phyloP scores from a whole-genome alignment of 345 rosid species.

The Anastatica hierochuntica region DNA sequence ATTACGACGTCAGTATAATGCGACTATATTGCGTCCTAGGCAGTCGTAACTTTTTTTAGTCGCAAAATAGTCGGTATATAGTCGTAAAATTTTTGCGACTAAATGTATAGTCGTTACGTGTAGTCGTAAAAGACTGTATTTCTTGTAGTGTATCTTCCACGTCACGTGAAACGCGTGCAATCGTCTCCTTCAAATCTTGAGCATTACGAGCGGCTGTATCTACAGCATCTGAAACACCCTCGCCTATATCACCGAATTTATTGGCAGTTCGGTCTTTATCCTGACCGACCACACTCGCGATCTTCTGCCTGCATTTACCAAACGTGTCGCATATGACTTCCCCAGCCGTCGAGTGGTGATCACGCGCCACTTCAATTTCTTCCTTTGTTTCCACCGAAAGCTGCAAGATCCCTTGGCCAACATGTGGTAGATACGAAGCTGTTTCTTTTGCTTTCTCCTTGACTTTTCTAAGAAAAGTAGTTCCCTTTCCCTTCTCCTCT shows the following conservation, averaged over 20 bases:
- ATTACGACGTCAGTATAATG: too few relatives aligned
- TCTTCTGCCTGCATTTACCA: slow-evolving; percentile 46
- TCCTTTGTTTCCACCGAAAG: neutral
- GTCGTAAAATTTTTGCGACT: too few relatives aligned
- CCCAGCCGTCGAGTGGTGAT: slow-evolving; percentile 17
- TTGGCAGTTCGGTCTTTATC: too few relatives aligned
- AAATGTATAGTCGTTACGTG: too few relatives aligned
- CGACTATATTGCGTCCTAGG: too few relatives aligned
- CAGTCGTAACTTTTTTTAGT: too few relatives aligned
- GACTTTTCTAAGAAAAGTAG: neutral
- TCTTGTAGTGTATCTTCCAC: slow-evolving; percentile 10
- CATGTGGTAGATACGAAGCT: slow-evolving; percentile 18
- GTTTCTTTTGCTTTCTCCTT: slow-evolving; percentile 30
- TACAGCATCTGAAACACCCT: too few relatives aligned
- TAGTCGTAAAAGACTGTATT: too few relatives aligned
- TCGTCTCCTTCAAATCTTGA: too few relatives aligned
- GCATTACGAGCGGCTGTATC: neutral
- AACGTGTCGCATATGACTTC: slow-evolving; percentile 53
- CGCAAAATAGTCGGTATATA: too few relatives aligned
- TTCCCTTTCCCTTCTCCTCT: too few relatives aligned
- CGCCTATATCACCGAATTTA: neutral
- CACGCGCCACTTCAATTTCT: slow-evolving; percentile 12
- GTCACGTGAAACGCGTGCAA: slow-evolving; percentile 7
- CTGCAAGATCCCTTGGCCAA: slow-evolving; percentile 25
- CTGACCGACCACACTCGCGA: slow-evolving; percentile 20